Conservation (phyloP, 2,329 filamentous ascomycete genomes). For the Fusarium musae region DNA sequence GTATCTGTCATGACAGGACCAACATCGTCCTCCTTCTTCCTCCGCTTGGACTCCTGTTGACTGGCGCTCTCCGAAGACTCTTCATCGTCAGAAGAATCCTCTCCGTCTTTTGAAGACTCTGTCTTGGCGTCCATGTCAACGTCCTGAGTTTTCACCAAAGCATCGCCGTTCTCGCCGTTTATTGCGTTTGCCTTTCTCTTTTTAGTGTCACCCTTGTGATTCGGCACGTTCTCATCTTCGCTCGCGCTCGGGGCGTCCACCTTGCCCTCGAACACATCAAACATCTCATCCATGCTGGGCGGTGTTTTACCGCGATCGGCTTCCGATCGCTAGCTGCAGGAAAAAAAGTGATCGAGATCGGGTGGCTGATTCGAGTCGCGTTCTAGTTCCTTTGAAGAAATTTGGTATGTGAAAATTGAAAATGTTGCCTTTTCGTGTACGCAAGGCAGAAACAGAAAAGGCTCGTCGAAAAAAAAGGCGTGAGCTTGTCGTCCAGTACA, state of each 20-base stretch:
- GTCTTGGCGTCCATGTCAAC: constrained; percentile 55
- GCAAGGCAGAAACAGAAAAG: not conserved
- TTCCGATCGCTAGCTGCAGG: constrained; percentile 16
- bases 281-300: constrained; percentile 77
- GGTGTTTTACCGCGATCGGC: constrained; percentile 23
- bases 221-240: constrained; percentile 57
- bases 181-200: constrained; percentile 85
- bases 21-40: constrained; percentile 70
- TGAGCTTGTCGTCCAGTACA: constrained; percentile 25
- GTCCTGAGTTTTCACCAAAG: constrained; percentile 31
- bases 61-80: constrained; percentile 57
- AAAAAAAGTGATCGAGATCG: constrained; percentile 31
- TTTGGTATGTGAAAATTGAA: not conserved
- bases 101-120: constrained; percentile 52
- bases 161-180: constrained; percentile 59
- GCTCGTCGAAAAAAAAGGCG: constrained; percentile 1
- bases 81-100: constrained; percentile 49
- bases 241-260: constrained; percentile 52
- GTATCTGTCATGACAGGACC: constrained; percentile 86
- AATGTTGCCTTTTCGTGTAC: not conserved
- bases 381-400: not conserved
- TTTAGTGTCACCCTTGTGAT: constrained; percentile 71
- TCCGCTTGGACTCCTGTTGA: constrained; percentile 69
- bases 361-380: constrained; percentile 9
- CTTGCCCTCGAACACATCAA: constrained; percentile 82